Conservation (phyloP, 495 filamentous ascomycete genomes). For the Xeromyces bisporus region DNA sequence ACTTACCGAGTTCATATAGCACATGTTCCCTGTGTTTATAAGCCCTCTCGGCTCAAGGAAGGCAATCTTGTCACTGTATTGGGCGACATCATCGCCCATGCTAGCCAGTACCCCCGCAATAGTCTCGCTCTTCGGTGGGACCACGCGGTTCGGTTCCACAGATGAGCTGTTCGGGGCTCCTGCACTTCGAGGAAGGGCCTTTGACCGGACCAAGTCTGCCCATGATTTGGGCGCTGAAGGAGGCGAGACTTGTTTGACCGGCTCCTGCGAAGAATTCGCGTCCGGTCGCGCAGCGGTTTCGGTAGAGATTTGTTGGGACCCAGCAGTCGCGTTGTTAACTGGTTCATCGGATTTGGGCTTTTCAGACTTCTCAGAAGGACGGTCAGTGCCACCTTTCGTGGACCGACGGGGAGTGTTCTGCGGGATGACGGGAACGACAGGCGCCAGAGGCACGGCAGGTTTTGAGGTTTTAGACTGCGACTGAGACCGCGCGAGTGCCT, state of each 20-base stretch:
- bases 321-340: conserved; percentile 7
- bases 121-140: conserved; percentile 39
- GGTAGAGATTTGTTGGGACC: conserved; percentile 5
- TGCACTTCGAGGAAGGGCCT: conserved; percentile 17
- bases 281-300: conserved; percentile 10
- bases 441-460: conserved; percentile 41
- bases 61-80: conserved; percentile 44
- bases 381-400: conserved; percentile 23
- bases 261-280: conserved; percentile 11
- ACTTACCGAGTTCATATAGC: conserved; percentile 98
- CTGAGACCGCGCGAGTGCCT: conserved; percentile 17
- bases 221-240: conserved; percentile 49
- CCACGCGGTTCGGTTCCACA: conserved; percentile 28
- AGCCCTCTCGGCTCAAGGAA: conserved; percentile 91
- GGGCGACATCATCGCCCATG: conserved; percentile 42
- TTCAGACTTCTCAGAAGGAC: conserved; percentile 23
- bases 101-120: conserved; percentile 54
- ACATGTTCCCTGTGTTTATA: conserved; percentile 97
- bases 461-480: conserved; percentile 27
- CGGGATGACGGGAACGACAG: conserved; percentile 50
- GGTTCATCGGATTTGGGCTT: conserved; percentile 16
- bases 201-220: conserved; percentile 54
- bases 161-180: conserved; percentile 10
- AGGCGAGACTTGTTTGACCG: conserved; percentile 19
- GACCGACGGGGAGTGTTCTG: conserved; percentile 31